Evolutionary conservation across 2,329 filamentous ascomycete species (phyloP).

Genomic region (Trichoderma sp.): DNA sequence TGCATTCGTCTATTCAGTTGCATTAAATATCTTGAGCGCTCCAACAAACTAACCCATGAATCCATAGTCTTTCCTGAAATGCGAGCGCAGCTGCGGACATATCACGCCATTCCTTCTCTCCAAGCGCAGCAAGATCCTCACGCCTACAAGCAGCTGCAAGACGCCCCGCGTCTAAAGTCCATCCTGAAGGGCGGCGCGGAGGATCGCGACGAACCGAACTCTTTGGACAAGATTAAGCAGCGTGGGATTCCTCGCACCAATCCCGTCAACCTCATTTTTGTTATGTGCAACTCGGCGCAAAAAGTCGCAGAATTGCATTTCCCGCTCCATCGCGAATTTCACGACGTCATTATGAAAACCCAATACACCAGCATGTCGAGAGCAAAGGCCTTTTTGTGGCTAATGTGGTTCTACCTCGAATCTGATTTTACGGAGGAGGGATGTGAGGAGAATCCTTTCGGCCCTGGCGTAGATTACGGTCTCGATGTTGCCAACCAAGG

Average conservation of each 20-base stretch:
- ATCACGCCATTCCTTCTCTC: slow-evolving; percentile 94
- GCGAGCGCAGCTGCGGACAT: slow-evolving; percentile 94
- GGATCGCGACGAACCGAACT: slow-evolving; percentile 78
- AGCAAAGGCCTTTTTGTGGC: slow-evolving; percentile 87
- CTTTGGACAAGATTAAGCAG: slow-evolving; percentile 77
- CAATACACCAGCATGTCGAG: slow-evolving; percentile 78
- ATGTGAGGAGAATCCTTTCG: slow-evolving; percentile 88
- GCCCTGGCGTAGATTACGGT: slow-evolving; percentile 64
- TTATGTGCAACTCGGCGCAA: slow-evolving; percentile 83
- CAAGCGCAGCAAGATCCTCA: slow-evolving; percentile 94
- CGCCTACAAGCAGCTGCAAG: slow-evolving; percentile 96
- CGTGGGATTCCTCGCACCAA: slow-evolving; percentile 72
- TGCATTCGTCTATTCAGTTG: slow-evolving; percentile 22
- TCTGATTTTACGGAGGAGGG: slow-evolving; percentile 90
- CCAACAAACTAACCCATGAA: not conserved
- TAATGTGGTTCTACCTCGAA: slow-evolving; percentile 99
- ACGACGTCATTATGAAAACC: slow-evolving; percentile 91
- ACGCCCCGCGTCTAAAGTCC: slow-evolving; percentile 91
- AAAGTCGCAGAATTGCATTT: slow-evolving; percentile 95
- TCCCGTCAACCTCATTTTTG: slow-evolving; percentile 94
- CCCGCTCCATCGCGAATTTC: slow-evolving; percentile 80
- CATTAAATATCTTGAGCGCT: not conserved
- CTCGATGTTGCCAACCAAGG: slow-evolving; percentile 65
- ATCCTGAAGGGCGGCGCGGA: slow-evolving; percentile 96
- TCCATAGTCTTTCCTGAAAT: slow-evolving; percentile 92